These are phyloP conservation scores for Podila verticillata DNA, from an alignment of 192 early-diverging fungal species.

Conservation along the genomic window DNA sequence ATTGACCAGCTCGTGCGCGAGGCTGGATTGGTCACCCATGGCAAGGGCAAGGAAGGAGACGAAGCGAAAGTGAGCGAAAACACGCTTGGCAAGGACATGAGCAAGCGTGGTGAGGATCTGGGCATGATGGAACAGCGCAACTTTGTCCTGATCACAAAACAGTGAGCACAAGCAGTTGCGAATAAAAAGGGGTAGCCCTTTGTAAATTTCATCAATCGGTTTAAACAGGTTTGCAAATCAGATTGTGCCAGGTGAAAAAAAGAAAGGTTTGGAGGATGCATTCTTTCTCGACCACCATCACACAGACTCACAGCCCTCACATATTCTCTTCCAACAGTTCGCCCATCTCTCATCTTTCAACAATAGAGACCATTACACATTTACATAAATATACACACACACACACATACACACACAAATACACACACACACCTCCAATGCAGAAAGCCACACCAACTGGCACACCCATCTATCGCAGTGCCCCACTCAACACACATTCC, in stretches of 20 bases:
- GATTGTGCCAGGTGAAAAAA: no score
- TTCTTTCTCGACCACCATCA: no score
- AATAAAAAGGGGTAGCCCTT: neutral
- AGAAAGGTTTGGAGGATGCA: no score
- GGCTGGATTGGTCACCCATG: conserved; percentile 3
- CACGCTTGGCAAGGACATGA: conserved; percentile 55
- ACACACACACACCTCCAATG: conserved; percentile 14
- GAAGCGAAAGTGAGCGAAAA: neutral
- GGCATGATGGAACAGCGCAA: conserved; percentile 73
- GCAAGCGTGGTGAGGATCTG: conserved; percentile 69
- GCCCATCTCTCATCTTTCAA: no score
- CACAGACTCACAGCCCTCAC: no score
- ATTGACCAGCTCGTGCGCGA: conserved; percentile 48
- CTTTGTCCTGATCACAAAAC: conserved; percentile 24
- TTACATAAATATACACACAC: neutral
- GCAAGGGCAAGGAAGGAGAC: neutral
- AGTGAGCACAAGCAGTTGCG: neutral
- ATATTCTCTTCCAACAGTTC: no score
- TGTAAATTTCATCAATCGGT: neutral
- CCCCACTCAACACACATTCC: conserved; percentile 35
- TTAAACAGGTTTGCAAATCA: neutral
- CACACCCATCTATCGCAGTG: conserved; percentile 43
- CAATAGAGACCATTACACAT: neutral
- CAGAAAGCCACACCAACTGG: conserved; percentile 29
- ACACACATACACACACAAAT: neutral